Base-by-base conservation (phyloP, 2,329 filamentous ascomycete genomes). In the Aspergillus luchuensis region DNA sequence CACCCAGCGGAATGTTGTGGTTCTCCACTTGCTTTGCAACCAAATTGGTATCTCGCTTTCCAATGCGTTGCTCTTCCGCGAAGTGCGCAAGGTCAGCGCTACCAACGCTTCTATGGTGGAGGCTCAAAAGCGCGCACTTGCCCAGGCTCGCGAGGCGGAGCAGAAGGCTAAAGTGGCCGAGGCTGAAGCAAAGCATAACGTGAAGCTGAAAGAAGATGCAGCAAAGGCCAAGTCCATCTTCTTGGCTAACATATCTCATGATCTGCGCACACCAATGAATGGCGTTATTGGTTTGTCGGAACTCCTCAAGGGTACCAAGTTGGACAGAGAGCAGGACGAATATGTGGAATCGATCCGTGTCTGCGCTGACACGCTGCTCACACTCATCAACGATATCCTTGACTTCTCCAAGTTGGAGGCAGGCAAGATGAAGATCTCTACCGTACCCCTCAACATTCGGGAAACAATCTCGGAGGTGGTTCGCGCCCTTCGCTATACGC, bases 231-330 rank as follows among this genome's bases (percentile, higher is more conserved):
- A 99, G 79, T 98, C 95, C 0, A 82, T 98, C 8, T 98, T 98
- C 79, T 96, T 99, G 64, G 95, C 95, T 17, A 98, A 98, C 69
- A 97, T 98, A 54, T 88, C 85, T 1, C 87, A 90, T 67, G 87
- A 98, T 75, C 82, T 99, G 38, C 96, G 97, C 73, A 99, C 95
- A 1, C 95, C 95, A 0, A 83, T 98, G 59, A 98, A 98, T 71
- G 95, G 94, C 11, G 97, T 98, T 52, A 82, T 99, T 69, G 95
- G 95, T 36, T 84, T 88, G 76, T 85, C 83, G 2, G 85, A 88
- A 67, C 75, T 88, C 47, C 78, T 88, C 21, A 88, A 88, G 67
- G 80, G 80, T 7, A 88, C 84, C 8, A 74, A 72, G 5, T 67
- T 88, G 39, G 83, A 82, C 61, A 77, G 78, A 19, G 85, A 88